Conservation (phyloP, 495 filamentous ascomycete genomes). For the Lasiosphaeria hispida region DNA sequence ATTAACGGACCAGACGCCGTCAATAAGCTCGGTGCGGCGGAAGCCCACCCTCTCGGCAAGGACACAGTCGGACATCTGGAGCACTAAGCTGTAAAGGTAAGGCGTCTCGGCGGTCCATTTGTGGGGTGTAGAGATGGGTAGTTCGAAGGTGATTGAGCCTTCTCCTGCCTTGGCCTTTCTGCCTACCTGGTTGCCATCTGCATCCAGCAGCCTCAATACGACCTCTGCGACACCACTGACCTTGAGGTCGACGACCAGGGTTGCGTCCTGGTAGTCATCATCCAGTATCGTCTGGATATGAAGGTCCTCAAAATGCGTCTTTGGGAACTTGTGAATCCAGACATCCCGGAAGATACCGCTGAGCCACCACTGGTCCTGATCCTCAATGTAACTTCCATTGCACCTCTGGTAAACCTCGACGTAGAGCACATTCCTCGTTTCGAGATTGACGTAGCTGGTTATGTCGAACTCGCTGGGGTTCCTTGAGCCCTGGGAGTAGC, state of each 20-base stretch:
- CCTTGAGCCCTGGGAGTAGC: constrained; percentile 66
- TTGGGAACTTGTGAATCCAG: constrained; percentile 60
- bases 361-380: constrained; percentile 57
- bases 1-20: constrained; percentile 60
- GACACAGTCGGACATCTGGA: constrained; percentile 40
- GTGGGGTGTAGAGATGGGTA: constrained; percentile 42
- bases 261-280: constrained; percentile 53
- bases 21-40: constrained; percentile 53
- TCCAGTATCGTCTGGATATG: constrained; percentile 56
- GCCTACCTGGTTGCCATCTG: constrained; percentile 25
- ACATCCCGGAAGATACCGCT: constrained; percentile 72
- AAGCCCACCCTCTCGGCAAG: constrained; percentile 59
- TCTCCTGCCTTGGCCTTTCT: constrained; percentile 17
- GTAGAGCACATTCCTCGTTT: constrained; percentile 50
- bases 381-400: constrained; percentile 67
- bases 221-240: constrained; percentile 33
- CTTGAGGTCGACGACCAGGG: constrained; percentile 47
- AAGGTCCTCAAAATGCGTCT: constrained; percentile 57
- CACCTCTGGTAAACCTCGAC: constrained; percentile 68
- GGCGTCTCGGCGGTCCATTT: constrained; percentile 74
- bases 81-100: constrained; percentile 53
- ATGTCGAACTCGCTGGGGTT: constrained; percentile 70
- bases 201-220: constrained; percentile 36
- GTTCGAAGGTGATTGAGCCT: constrained; percentile 21
- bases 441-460: constrained; percentile 44